These are phyloP conservation scores for Exophiala spinifera DNA, from an alignment of 2,329 filamentous ascomycete species.

Conservation along the genomic window DNA sequence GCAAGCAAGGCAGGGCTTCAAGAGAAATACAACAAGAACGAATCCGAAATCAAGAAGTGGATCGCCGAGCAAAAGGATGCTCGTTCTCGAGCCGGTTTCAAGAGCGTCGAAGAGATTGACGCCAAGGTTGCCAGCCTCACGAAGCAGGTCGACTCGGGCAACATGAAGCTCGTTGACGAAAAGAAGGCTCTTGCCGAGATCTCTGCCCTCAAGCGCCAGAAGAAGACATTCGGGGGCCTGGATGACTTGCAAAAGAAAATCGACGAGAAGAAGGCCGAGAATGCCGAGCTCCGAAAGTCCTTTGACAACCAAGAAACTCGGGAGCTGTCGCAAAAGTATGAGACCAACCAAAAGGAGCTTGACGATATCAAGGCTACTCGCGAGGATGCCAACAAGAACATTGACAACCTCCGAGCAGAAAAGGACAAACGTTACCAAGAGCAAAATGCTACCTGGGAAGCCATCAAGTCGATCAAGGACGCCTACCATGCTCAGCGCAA, in stretches of 20 bases:
- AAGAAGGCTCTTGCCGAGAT: constrained; percentile 87
- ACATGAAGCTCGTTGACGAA: constrained; percentile 95
- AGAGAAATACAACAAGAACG: constrained; percentile 88
- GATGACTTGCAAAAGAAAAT: constrained; percentile 86
- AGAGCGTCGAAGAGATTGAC: constrained; percentile 84
- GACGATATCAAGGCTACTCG: constrained; percentile 89
- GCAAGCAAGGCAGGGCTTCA: constrained; percentile 70
- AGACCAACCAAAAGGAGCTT: constrained; percentile 79
- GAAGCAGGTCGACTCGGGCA: constrained; percentile 79
- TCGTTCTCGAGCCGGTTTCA: constrained; percentile 76
- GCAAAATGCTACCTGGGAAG: constrained; percentile 80
- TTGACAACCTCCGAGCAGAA: constrained; percentile 81
- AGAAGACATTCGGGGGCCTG: constrained; percentile 85
- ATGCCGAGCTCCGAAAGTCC: constrained; percentile 81
- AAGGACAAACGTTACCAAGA: constrained; percentile 77
- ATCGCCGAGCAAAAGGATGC: constrained; percentile 84
- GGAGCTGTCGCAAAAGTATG: constrained; percentile 82
- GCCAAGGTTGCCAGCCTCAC: constrained; percentile 76
- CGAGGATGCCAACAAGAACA: constrained; percentile 83
- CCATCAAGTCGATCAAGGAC: constrained; percentile 84
- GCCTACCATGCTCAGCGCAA: constrained; percentile 78
- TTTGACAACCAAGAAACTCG: constrained; percentile 90
- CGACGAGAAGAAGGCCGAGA: constrained; percentile 79
- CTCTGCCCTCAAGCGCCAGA: constrained; percentile 76
- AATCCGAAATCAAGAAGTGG: constrained; percentile 81